Evolutionary conservation across 345 rosid genomes (phyloP), one percentile per base, ranked within the genome.

Genomic region (Hypericum androsaemum): DNA sequence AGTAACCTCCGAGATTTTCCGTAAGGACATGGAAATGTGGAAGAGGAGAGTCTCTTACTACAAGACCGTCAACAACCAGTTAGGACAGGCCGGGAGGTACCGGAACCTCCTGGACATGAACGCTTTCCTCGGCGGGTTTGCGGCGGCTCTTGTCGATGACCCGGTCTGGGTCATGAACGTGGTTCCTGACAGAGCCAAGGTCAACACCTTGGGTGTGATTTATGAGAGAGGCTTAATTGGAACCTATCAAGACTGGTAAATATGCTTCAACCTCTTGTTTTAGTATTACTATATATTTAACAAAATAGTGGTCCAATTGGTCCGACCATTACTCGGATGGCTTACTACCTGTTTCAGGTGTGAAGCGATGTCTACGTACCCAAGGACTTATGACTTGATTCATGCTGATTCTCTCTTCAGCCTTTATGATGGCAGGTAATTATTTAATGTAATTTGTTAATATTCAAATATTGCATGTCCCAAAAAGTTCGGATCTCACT

Each of bases 361-460:
- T 50, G 81, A 79, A 66, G 84, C 77, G 15, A 71, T 79, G 77
- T 79, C 84, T 37, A 76, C 81, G 0, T 76, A 79, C 60, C 84
- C 84, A 12, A 71, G 84, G 53, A 79, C 77, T 36, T 76, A 71
- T 10, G 81, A 79, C 60, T 56, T 79, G 13, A 64, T 79, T 22
- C 84, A 79, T 61, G 79, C 76, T 2, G 64, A 66, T 10, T 48
- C 64, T 2, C 40, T 76, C 39, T 69, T 73, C 37, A 68, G 64
- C 61, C 64, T 73, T 43, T 79, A 73, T 15, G 17, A 39, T 32
- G 63, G 56, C 61, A 76, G 71, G 84, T 79, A 61, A 47, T 3
- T 5, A 14, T 41, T 6, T 15, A 22, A 7, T 22, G 7, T 14
- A 9, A 14, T 38, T n/a, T 51, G 8, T 62, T 22, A 12, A 6